Percentiles rank a stretch among this genome's conserved stretches.
Conservation (phyloP, 2,329 filamentous ascomycete genomes). For the Lachnellula hyalina region DNA sequence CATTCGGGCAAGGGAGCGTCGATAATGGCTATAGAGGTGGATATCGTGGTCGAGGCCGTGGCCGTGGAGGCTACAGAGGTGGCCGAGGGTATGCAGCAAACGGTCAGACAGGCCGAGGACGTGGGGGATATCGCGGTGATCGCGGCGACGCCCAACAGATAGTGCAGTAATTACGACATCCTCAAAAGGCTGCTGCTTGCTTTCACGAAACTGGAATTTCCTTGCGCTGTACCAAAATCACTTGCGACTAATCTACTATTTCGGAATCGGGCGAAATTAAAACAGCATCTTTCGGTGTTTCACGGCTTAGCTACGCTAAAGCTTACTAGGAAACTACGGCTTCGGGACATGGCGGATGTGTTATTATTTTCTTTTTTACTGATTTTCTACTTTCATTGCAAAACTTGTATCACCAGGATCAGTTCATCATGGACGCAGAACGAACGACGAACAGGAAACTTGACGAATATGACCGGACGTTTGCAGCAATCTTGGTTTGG, state of each 20-base stretch:
- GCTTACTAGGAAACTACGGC: neutral
- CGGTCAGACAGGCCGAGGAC: conserved; percentile 22
- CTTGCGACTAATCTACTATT: conserved; percentile 19
- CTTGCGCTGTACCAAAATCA: conserved; percentile 26
- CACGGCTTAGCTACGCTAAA: neutral
- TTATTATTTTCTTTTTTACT: conserved; percentile 12
- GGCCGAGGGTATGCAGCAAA: conserved; percentile 20
- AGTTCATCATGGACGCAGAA: conserved; percentile 11
- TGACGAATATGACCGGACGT: conserved; percentile 18
- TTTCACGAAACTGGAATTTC: conserved; percentile 15
- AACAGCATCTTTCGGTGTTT: neutral
- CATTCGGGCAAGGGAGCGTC: conserved; percentile 93
- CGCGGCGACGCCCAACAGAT: conserved; percentile 22
- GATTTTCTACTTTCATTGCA: conserved; percentile 18
- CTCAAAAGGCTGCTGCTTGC: conserved; percentile 4
- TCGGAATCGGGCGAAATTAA: conserved; percentile 14
- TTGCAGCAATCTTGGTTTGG: conserved; percentile 10
- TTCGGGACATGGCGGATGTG: conserved; percentile 2
- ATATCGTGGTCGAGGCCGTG: conserved; percentile 71
- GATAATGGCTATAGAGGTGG: conserved; percentile 72
- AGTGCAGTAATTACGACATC: conserved; percentile 17
- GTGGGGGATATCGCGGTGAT: conserved; percentile 27
- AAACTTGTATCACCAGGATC: conserved; percentile 26
- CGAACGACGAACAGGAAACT: conserved; percentile 12
- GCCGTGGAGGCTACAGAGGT: conserved; percentile 36